Conservation (phyloP, 2,329 filamentous ascomycete species). For the Bisporella sp. region DNA sequence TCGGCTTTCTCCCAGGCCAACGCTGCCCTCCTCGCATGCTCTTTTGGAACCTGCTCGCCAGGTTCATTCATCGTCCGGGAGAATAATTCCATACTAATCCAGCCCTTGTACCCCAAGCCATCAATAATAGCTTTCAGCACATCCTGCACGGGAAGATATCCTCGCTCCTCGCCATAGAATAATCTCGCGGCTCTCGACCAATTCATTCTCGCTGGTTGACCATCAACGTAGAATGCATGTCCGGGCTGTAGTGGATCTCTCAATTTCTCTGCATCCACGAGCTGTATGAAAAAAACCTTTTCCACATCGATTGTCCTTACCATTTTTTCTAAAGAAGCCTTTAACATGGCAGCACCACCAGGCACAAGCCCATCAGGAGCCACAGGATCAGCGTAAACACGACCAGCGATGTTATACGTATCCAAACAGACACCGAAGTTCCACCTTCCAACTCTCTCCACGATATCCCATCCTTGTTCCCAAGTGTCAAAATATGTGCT, state of each 20-base stretch:
- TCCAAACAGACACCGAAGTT: conserved; percentile 75
- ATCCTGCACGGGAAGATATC: conserved; percentile 39
- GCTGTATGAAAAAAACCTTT: conserved; percentile 69
- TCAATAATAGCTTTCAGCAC: conserved; percentile 41
- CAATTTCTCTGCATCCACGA: conserved; percentile 66
- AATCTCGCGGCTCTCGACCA: conserved; percentile 70
- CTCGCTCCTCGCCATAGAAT: conserved; percentile 58
- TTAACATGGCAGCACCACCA: conserved; percentile 48
- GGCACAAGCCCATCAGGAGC: conserved; percentile 40
- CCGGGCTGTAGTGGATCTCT: conserved; percentile 45
- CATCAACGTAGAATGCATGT: conserved; percentile 50
- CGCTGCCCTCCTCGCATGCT: conserved; percentile 39
- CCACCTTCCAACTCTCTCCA: conserved; percentile 52
- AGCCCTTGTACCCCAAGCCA: conserved; percentile 49
- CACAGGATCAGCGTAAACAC: conserved; percentile 62
- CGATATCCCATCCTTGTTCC: conserved; percentile 64
- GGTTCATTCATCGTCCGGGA: conserved; percentile 42
- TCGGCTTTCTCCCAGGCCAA: no score
- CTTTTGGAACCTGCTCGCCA: conserved; percentile 34
- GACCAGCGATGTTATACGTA: conserved; percentile 68
- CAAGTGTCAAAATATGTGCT: conserved; percentile 65
- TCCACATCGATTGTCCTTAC: conserved; percentile 37
- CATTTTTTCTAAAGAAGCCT: conserved; percentile 21
- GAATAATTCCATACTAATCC: conserved; percentile 54
- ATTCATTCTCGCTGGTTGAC: conserved; percentile 61